Evolutionary conservation across 2,329 filamentous ascomycete genomes (phyloP).

Genomic region (Penicillium sp.): DNA sequence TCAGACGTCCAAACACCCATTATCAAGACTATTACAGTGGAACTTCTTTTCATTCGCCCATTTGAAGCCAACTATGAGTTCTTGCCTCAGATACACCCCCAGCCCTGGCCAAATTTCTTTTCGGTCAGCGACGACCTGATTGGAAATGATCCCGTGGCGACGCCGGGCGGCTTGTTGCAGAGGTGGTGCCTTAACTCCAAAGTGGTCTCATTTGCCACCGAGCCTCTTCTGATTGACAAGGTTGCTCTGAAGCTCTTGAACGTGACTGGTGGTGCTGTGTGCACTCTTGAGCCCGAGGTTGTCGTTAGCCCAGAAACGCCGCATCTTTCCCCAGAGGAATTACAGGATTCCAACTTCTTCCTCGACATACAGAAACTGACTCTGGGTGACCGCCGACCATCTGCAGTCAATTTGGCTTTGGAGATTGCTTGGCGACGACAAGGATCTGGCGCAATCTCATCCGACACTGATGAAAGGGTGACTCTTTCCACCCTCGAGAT

Average conservation of each 20-base stretch:
- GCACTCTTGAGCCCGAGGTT: constrained; percentile 44
- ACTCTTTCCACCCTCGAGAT: constrained; percentile 71
- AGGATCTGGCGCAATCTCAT: constrained; percentile 28
- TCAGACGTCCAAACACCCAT: constrained; percentile 80
- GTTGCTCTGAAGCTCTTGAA: constrained; percentile 62
- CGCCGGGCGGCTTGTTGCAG: constrained; percentile 67
- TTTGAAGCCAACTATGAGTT: constrained; percentile 94
- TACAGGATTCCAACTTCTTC: constrained; percentile 70
- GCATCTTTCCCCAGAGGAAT: constrained; percentile 62
- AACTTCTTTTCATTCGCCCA: constrained; percentile 71
- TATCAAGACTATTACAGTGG: constrained; percentile 66
- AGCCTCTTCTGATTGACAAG: constrained; percentile 60
- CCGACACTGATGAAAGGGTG: constrained; percentile 30
- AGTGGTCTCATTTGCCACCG: constrained; percentile 71
- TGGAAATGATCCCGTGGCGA: constrained; percentile 24
- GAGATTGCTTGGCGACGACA: constrained; percentile 70
- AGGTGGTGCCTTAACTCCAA: constrained; percentile 74
- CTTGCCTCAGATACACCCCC: constrained; percentile 70
- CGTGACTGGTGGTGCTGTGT: constrained; percentile 62
- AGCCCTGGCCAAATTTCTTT: constrained; percentile 87
- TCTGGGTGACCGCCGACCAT: constrained; percentile 76
- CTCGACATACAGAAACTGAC: constrained; percentile 71
- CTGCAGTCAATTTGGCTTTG: constrained; percentile 71
- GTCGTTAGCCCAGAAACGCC: constrained; percentile 29
- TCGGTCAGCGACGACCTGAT: constrained; percentile 51